These are phyloP conservation scores for Sextonia rubra DNA, from an alignment of 164 flowering plant genomes.

Conservation along the genomic window DNA sequence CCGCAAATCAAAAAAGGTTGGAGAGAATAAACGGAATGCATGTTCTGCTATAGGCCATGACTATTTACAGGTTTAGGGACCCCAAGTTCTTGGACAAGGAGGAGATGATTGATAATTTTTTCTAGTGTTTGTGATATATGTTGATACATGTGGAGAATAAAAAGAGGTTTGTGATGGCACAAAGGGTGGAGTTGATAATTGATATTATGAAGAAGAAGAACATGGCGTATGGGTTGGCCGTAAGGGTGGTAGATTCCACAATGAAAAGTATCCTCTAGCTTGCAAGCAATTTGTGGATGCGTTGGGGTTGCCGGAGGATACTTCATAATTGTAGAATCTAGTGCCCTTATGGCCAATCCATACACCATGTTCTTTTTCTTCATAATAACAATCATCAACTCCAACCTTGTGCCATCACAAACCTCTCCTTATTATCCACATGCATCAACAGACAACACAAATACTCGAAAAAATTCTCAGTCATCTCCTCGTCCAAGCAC, in stretches of 20 bases:
- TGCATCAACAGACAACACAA: slow-evolving; percentile 98
- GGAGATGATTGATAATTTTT: slow-evolving; percentile 96
- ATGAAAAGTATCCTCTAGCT: slow-evolving; percentile 95
- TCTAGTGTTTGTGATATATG: slow-evolving; percentile 92
- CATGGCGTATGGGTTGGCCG: slow-evolving; percentile 85
- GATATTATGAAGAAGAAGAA: slow-evolving; percentile 99
- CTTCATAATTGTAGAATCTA: slow-evolving; percentile 81
- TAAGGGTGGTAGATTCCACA: slow-evolving; percentile 87
- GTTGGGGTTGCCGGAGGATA: slow-evolving; percentile 81
- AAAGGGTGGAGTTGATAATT: slow-evolving; percentile 97
- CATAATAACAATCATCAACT: slow-evolving; percentile 96
- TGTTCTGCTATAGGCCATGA: slow-evolving; percentile 82
- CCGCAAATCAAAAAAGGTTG: slow-evolving; percentile 74
- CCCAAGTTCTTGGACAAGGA: slow-evolving; percentile 88
- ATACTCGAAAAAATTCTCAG: slow-evolving; percentile 92
- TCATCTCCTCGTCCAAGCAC: slow-evolving; percentile 98
- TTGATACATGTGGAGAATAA: slow-evolving; percentile 98
- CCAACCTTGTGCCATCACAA: slow-evolving; percentile 89
- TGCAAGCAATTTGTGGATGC: slow-evolving; percentile 96
- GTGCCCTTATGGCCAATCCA: slow-evolving; percentile 90
- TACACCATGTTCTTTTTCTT: slow-evolving; percentile 99
- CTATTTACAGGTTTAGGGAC: slow-evolving; percentile 81
- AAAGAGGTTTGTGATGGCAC: slow-evolving; percentile 90
- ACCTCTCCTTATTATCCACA: slow-evolving; percentile 95
- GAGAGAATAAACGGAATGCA: slow-evolving; percentile 98